Percentiles rank a stretch among this genome's conserved stretches.
Evolutionary conservation across 345 rosid species (phyloP).

Genomic region (Eucalyptus sp.): DNA sequence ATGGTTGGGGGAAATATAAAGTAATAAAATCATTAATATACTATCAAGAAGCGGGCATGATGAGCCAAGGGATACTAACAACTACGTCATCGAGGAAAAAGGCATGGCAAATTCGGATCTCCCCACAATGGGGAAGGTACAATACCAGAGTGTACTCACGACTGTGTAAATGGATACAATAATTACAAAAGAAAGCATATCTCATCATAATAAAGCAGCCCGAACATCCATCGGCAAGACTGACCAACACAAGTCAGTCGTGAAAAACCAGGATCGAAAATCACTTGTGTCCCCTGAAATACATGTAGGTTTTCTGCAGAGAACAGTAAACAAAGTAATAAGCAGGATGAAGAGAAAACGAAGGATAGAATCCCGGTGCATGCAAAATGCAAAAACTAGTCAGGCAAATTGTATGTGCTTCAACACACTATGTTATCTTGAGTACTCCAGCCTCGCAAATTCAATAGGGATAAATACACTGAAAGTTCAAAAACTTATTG

Average conservation of each 20-base stretch:
- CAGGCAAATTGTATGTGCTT: neutral
- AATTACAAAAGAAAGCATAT: neutral
- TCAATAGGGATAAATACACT: neutral
- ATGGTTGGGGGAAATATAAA: neutral
- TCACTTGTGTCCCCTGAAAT: conserved; percentile 75
- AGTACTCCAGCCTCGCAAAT: neutral
- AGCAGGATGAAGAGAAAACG: neutral
- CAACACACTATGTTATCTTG: neutral
- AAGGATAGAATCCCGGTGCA: neutral
- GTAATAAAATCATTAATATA: neutral
- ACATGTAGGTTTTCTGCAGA: conserved; percentile 78
- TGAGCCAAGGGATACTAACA: neutral
- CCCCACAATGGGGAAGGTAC: neutral
- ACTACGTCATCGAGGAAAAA: neutral
- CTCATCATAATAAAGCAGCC: neutral
- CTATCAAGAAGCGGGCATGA: neutral
- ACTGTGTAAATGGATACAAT: neutral
- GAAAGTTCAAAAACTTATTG: neutral
- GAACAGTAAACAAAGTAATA: neutral
- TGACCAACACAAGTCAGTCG: neutral
- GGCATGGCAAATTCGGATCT: neutral
- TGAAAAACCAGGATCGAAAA: neutral
- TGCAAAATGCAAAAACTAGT: neutral
- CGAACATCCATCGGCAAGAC: neutral
- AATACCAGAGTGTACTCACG: neutral